Evolutionary conservation across 2,329 filamentous ascomycete species (phyloP).

Genomic region (Chaetoscypha palmicola): DNA sequence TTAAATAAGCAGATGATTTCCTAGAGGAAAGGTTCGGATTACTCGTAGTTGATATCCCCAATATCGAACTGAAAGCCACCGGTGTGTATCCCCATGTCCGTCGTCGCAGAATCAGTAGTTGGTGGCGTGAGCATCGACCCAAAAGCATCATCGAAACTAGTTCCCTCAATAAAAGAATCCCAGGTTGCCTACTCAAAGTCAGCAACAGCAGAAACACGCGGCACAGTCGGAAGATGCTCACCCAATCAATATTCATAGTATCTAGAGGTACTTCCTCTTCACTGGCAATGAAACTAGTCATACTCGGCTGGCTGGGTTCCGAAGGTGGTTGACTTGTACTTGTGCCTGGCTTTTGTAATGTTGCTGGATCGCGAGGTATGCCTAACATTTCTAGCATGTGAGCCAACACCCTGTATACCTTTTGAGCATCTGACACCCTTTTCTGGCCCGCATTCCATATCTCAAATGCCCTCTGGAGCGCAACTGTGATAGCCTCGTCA

Average conservation of each 20-base stretch:
- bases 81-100: no score
- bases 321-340: not conserved
- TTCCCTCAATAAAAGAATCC: constrained; percentile 27
- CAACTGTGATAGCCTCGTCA: not conserved
- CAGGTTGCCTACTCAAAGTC: constrained; percentile 19
- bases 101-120: not conserved
- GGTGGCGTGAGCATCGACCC: constrained; percentile 2
- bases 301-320: not conserved
- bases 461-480: constrained; percentile 11
- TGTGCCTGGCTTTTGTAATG: not conserved
- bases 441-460: constrained; percentile 14
- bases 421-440: constrained; percentile 11
- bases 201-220: constrained; percentile 4
- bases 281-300: constrained; percentile 5
- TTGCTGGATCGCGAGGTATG: not conserved
- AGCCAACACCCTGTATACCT: constrained; percentile 17
- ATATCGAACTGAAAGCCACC: no score
- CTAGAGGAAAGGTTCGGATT: no score
- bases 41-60: no score
- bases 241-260: constrained; percentile 29
- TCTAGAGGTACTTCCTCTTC: constrained; percentile 3
- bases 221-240: constrained; percentile 8
- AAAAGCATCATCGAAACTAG: constrained; percentile 21
- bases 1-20: no score
- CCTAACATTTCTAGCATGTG: constrained; percentile 15